Evolutionary conservation across 2,329 filamentous ascomycete genomes (phyloP), one percentile per base, ranked within the genome.

Genomic region (Microascus cirrosus): DNA sequence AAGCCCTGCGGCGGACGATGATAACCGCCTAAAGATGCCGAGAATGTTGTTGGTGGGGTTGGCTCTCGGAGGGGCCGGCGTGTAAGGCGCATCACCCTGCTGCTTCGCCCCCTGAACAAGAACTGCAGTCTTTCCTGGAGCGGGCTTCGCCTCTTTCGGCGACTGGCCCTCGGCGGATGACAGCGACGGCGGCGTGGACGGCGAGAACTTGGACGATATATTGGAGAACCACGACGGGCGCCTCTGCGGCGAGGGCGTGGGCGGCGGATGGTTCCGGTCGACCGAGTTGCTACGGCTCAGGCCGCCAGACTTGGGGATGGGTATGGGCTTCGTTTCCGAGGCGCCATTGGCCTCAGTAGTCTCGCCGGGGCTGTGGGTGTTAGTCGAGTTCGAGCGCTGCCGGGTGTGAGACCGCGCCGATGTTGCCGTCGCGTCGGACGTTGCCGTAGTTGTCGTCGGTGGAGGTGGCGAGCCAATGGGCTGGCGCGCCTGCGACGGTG

Each of bases 161-260:
- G 36, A 57, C 39, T 59, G 54, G 51, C 32, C 39, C 12, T 58
- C 56, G 11, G 56, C 58, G 59, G 63, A 42, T 25, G 62, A 39
- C 51, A 60, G 55, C 56, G 63, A 59, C 57, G 67, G 61, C 28
- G 67, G 62, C n/a, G 65, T 69, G 20, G 75, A 75, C 24, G 36
- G 45, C 2, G 89, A 91, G 74, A 97, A 96, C 69, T 95, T 96
- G 63, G 90, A 93, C 62, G 90, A 95, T 63, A 97, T 84, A 67
- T 85, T 96, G 59, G 89, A 90, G 66, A 97, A 92, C 94, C 94
- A 99, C 15, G 92, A 96, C 61, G 85, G 86, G 62, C 90, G 81
- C 57, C 83, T 77, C 53, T 76, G 73, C 8, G 74, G 70, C 1
- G 74, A 71, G 42, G 59, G 59, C 25, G 59, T 57, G 18, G 13